These are phyloP conservation scores for Boletus barrowsii DNA, from an alignment of 768 basidiomycete species.

Conservation along the genomic window DNA sequence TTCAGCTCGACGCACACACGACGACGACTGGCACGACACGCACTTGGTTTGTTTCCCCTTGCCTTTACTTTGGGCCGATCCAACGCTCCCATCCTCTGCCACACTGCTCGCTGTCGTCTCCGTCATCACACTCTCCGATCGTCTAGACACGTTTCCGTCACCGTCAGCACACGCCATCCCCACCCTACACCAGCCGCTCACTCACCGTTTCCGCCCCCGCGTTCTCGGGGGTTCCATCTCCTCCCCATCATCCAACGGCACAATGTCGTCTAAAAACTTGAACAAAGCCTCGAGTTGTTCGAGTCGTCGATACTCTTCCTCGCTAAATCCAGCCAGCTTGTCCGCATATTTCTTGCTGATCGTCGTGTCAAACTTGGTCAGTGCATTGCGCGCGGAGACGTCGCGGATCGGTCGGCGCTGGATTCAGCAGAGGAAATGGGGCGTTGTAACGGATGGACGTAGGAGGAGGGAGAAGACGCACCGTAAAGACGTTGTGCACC, in stretches of 20 bases:
- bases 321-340: constrained; percentile 67
- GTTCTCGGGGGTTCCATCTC: constrained; percentile 41
- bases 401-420: constrained; percentile 62
- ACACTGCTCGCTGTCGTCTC: constrained; percentile 39
- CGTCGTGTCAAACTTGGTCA: constrained; percentile 63
- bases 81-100: constrained; percentile 31
- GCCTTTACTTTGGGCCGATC: constrained; percentile 25
- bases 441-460: neutral
- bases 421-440: neutral
- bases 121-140: constrained; percentile 59
- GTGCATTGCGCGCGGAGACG: constrained; percentile 60
- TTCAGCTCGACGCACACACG: neutral
- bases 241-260: constrained; percentile 65
- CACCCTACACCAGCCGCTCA: neutral
- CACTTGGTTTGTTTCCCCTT: constrained; percentile 42
- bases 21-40: constrained; percentile 12
- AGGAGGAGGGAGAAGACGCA: neutral
- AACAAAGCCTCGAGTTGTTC: constrained; percentile 63
- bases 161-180: no score
- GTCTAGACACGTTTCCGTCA: constrained; percentile 34
- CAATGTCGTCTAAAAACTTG: constrained; percentile 67
- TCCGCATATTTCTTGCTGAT: constrained; percentile 71
- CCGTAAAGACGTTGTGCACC: constrained; percentile 39
- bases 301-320: constrained; percentile 66
- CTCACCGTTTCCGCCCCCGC: constrained; percentile 45